Evolutionary conservation across 306 rosid genomes (phyloP).

Genomic region (Coriaria nepalensis): DNA sequence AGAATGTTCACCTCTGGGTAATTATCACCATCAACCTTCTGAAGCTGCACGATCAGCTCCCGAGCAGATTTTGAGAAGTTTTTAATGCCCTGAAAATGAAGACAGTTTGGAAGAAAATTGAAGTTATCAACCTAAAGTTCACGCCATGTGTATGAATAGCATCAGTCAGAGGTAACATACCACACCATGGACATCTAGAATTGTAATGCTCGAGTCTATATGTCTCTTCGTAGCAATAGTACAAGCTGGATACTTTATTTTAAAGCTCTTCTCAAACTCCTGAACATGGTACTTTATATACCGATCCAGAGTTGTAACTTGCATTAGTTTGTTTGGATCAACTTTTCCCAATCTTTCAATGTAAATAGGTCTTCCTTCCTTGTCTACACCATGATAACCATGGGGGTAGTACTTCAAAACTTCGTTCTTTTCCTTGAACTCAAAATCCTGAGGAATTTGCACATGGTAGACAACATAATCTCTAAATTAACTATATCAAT

Average conservation of each 20-base stretch:
- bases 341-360: constrained; percentile 93
- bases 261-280: constrained; percentile 82
- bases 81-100: constrained; percentile 60
- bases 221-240: constrained; percentile 91
- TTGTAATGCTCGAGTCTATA: constrained; percentile 90
- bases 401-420: constrained; percentile 77
- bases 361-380: constrained; percentile 93
- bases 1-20: constrained; percentile 66
- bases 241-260: constrained; percentile 88
- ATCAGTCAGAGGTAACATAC: constrained; percentile 26
- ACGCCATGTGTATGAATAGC: no score
- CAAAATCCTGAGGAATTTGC: constrained; percentile 53
- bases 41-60: constrained; percentile 65
- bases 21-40: constrained; percentile 89
- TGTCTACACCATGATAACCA: constrained; percentile 93
- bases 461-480: constrained; percentile 9
- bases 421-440: constrained; percentile 61
- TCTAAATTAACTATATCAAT: no score
- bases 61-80: constrained; percentile 88
- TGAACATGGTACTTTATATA: constrained; percentile 77
- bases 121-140: background rate
- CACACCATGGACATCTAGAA: constrained; percentile 98
- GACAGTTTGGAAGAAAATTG: constrained; percentile 1
- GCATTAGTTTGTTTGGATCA: constrained; percentile 88
- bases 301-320: constrained; percentile 81